Evolutionary conservation across 768 basidiomycete species (phyloP).

Genomic region (Lactarius sanguifluus): DNA sequence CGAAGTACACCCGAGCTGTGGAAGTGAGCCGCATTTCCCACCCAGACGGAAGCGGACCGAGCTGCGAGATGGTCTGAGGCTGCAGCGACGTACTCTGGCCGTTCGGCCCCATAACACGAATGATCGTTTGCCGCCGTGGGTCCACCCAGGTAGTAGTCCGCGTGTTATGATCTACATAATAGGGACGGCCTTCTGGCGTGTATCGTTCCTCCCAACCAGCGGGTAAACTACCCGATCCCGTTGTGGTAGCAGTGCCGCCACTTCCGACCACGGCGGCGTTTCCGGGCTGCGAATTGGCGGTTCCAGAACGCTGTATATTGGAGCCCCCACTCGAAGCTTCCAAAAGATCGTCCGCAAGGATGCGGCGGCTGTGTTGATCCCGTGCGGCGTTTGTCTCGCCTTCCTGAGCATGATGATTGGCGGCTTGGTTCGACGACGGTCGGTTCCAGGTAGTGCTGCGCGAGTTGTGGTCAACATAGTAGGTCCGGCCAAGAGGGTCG

Average conservation of each 20-base stretch:
- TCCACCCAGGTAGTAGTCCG: constrained; percentile 99
- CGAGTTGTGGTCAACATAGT: constrained; percentile 99
- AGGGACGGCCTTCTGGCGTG: constrained; percentile 96
- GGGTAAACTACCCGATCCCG: constrained; percentile 84
- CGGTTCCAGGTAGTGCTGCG: constrained; percentile 98
- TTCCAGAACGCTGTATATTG: constrained; percentile 31
- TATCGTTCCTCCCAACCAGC: constrained; percentile 99
- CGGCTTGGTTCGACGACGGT: constrained; percentile 74
- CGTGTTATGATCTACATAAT: constrained; percentile 99
- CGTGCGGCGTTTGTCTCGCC: constrained; percentile 82
- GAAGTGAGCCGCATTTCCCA: constrained; percentile 99
- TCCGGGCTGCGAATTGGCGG: constrained; percentile 34
- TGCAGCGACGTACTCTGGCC: constrained; percentile 87
- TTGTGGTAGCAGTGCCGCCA: constrained; percentile 53
- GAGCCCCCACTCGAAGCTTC: constrained; percentile 54
- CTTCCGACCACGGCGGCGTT: constrained; percentile 48
- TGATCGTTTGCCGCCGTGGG: constrained; percentile 92
- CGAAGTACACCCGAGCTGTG: constrained; percentile 98
- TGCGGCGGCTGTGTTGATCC: constrained; percentile 80
- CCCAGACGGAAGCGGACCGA: constrained; percentile 94
- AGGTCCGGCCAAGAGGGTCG: constrained; percentile 92
- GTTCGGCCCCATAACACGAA: constrained; percentile 94
- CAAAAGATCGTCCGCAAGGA: constrained; percentile 82
- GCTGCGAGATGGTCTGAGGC: constrained; percentile 93
- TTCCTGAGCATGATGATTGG: constrained; percentile 69